Conservation (phyloP, 139 green algal genomes). For the Chlorella sp. region DNA sequence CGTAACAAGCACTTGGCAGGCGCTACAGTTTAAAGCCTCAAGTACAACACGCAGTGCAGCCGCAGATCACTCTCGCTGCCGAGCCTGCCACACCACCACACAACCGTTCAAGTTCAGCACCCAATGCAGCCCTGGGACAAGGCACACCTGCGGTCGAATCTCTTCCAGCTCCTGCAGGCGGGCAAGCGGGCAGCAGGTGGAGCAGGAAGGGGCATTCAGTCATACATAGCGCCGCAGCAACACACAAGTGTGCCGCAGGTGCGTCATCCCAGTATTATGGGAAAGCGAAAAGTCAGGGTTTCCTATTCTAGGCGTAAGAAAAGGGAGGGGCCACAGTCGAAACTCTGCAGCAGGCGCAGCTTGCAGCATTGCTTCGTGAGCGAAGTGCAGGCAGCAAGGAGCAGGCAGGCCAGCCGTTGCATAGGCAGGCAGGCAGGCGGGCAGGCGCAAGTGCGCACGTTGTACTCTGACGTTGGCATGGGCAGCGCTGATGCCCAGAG, state of each 20-base stretch:
- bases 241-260: no score
- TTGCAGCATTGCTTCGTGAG: neutral
- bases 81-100: no score
- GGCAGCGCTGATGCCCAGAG: no score
- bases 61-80: no score
- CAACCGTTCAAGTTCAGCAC: no score
- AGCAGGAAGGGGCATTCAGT: neutral
- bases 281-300: no score
- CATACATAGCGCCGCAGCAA: neutral
- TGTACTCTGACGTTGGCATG: neutral
- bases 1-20: neutral
- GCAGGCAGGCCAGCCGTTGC: neutral
- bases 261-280: no score
- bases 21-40: no score
- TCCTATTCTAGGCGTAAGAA: neutral
- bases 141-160: neutral
- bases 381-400: neutral
- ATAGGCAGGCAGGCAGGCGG: neutral
- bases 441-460: neutral
- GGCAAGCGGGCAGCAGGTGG: neutral
- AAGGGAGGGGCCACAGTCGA: no score
- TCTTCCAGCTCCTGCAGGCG: neutral
- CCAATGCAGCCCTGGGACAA: no score
- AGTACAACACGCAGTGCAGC: no score
- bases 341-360: neutral